phyloP scores from a whole-genome alignment of 768 basidiomycete genomes.

The Holtermannia corniformis region DNA sequence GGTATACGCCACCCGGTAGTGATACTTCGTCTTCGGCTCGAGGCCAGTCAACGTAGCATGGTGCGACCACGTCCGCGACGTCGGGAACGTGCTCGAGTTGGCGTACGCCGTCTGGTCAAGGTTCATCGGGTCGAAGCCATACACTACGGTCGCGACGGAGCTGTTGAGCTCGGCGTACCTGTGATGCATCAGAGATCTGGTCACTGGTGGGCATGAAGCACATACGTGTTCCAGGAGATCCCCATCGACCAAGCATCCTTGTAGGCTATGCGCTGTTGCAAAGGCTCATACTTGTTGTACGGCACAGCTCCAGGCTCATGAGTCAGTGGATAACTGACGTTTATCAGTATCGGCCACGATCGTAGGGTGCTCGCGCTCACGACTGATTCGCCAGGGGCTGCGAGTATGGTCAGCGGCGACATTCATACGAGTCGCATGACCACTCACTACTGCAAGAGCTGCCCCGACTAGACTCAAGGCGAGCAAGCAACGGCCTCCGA shows the following conservation, averaged over 20 bases:
- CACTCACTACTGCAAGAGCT: too few relatives aligned
- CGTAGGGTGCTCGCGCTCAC: not conserved
- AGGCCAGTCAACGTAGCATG: slow-evolving; percentile 4
- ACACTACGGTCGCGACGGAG: slow-evolving; percentile 3
- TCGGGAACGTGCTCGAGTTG: slow-evolving; percentile 2
- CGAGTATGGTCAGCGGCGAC: too few relatives aligned
- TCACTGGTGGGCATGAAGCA: not conserved
- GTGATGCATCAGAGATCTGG: not conserved
- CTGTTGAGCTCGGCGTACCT: slow-evolving; percentile 2
- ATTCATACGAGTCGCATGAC: too few relatives aligned
- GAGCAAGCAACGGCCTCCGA: too few relatives aligned
- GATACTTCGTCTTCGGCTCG: slow-evolving; percentile 9
- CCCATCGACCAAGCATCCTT: slow-evolving; percentile 1
- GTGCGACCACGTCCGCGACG: slow-evolving; percentile 8
- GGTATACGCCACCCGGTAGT: slow-evolving; percentile 7
- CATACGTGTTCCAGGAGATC: slow-evolving; percentile 11
- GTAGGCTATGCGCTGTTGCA: slow-evolving; percentile 8
- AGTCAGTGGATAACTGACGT: slow-evolving; percentile 3
- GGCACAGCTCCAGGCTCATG: slow-evolving; percentile 4
- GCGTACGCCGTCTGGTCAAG: not conserved
- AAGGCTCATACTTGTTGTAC: slow-evolving; percentile 1
- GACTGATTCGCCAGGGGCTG: not conserved
- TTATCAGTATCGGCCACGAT: not conserved
- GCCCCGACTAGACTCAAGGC: too few relatives aligned
- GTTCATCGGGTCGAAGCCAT: slow-evolving; percentile 4